Evolutionary conservation across 257 asterid species (phyloP).

Genomic region (Nicotiana undulata): DNA sequence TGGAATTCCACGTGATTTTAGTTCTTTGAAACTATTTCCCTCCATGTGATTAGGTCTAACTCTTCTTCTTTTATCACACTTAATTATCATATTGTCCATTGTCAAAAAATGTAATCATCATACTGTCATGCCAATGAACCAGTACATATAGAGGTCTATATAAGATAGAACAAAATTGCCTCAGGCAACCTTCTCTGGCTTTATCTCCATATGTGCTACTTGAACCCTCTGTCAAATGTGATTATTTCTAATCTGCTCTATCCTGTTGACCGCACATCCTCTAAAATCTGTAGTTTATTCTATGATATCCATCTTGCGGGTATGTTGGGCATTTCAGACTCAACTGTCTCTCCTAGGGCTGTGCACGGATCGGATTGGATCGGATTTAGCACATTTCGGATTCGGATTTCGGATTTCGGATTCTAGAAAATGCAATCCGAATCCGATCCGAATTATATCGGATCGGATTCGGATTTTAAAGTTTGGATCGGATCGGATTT

Average conservation of each 20-base stretch:
- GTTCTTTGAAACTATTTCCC: not conserved
- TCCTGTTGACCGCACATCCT: not conserved
- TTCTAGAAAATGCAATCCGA: too few species aligned
- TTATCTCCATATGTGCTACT: not conserved
- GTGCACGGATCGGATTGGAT: too few species aligned
- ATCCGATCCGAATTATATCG: too few species aligned
- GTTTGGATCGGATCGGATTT: too few species aligned
- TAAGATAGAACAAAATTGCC: not conserved
- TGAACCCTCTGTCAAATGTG: not conserved
- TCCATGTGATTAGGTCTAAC: not conserved
- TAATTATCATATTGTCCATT: not conserved
- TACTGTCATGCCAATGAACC: not conserved
- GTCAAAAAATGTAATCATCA: not conserved
- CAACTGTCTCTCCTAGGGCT: conserved; percentile 2
- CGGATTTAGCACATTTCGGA: too few species aligned
- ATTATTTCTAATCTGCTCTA: not conserved
- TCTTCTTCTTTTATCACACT: not conserved
- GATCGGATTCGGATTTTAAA: too few species aligned
- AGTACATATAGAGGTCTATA: not conserved
- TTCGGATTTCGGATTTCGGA: too few species aligned
- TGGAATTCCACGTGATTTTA: not conserved
- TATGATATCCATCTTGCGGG: not conserved
- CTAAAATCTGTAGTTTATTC: not conserved
- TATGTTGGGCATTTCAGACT: not conserved
- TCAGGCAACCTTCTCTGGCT: not conserved